Evolutionary conservation across 495 filamentous ascomycete genomes (phyloP).

Genomic region (Aspergillus biplanus): DNA sequence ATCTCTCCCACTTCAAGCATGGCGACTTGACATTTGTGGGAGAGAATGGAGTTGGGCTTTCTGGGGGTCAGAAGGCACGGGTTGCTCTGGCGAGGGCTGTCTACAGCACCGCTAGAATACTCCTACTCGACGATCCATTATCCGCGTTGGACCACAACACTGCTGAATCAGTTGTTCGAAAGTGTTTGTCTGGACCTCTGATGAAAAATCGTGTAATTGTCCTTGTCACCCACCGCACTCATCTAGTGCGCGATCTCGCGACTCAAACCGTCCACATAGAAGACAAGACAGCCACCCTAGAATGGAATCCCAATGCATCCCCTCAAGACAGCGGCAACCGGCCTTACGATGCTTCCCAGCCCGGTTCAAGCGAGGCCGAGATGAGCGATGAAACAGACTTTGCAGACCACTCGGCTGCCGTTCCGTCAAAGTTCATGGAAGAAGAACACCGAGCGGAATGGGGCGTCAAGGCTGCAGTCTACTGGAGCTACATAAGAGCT

Average conservation of each 20-base stretch:
- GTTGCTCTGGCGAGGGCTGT: constrained; percentile 71
- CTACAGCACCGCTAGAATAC: constrained; percentile 65
- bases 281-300: constrained; percentile 54
- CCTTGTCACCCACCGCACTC: constrained; percentile 78
- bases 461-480: constrained; percentile 72
- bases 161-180: constrained; percentile 69
- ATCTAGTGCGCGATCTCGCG: constrained; percentile 67
- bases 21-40: constrained; percentile 74
- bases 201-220: constrained; percentile 64
- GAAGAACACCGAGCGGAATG: constrained; percentile 78
- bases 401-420: constrained; percentile 51
- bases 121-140: constrained; percentile 72
- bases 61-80: constrained; percentile 72
- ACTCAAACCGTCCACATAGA: constrained; percentile 69
- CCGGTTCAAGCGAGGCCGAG: constrained; percentile 33
- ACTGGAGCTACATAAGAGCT: constrained; percentile 82
- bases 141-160: constrained; percentile 76
- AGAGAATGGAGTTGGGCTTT: constrained; percentile 69
- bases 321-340: constrained; percentile 19
- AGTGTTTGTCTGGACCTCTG: constrained; percentile 67
- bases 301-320: constrained; percentile 42
- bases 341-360: constrained; percentile 24
- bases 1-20: constrained; percentile 64
- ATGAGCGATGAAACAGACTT: constrained; percentile 37
- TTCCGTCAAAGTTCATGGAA: constrained; percentile 78